Evolutionary conservation across 2,329 filamentous ascomycete genomes (phyloP).

Genomic region (Colletotrichum orchidophilum): DNA sequence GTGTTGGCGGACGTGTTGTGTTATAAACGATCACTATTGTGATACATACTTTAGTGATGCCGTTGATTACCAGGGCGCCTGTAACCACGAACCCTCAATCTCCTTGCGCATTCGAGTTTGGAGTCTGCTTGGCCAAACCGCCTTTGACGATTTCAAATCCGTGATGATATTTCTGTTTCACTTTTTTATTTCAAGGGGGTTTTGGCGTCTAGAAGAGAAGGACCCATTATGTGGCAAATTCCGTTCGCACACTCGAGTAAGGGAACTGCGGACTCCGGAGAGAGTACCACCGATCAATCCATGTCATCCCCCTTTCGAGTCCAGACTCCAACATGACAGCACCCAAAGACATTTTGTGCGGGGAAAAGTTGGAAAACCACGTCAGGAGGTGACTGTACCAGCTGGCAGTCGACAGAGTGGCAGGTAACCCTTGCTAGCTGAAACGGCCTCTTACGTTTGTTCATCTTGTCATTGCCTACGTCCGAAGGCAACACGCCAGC

Average conservation of each 20-base stretch:
- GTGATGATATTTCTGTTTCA: background rate
- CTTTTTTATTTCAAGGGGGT: background rate
- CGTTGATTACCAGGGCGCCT: too few relatives aligned
- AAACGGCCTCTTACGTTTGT: background rate
- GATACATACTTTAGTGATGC: too few relatives aligned
- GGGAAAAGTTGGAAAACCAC: background rate
- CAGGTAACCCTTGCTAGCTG: constrained; percentile 1
- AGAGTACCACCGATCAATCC: background rate
- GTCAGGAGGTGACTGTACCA: background rate
- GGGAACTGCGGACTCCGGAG: background rate
- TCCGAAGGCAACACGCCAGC: constrained; percentile 9
- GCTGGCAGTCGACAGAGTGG: background rate
- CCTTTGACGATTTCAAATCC: background rate
- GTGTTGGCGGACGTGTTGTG: background rate
- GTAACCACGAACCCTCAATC: too few relatives aligned
- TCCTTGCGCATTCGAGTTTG: background rate
- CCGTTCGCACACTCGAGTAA: background rate
- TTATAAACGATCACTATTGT: too few relatives aligned
- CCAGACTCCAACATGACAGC: background rate
- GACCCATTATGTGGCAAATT: background rate
- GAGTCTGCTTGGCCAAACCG: background rate
- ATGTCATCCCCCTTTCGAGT: background rate
- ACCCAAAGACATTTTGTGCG: background rate
- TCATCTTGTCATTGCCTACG: background rate
- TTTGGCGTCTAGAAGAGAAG: background rate